Conservation (phyloP, 768 basidiomycete genomes). For the Tylopilus vinaceipallidus region DNA sequence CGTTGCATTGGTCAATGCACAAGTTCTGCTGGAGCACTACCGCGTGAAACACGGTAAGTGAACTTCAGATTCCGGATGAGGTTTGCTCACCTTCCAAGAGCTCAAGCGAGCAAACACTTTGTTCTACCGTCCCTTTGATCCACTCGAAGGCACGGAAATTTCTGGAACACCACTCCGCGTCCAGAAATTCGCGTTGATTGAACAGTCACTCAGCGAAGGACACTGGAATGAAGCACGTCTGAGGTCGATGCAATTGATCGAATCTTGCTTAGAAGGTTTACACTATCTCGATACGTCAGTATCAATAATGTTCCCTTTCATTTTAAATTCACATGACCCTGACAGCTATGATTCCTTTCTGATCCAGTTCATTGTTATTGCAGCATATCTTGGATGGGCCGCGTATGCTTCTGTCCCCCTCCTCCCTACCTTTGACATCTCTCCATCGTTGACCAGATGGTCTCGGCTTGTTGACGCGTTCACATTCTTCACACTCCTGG, state of each 20-base stretch:
- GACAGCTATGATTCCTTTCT: conserved; percentile 68
- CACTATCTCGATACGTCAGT: conserved; percentile 71
- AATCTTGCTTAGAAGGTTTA: conserved; percentile 54
- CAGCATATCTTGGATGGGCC: conserved; percentile 80
- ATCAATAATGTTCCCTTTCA: neutral
- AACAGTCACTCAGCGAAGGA: conserved; percentile 41
- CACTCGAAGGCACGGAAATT: conserved; percentile 37
- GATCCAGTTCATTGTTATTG: conserved; percentile 63
- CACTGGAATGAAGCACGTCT: conserved; percentile 49
- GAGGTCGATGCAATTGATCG: conserved; percentile 52
- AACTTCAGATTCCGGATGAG: neutral
- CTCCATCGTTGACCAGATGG: neutral
- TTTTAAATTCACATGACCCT: conserved; percentile 3
- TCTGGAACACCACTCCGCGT: conserved; percentile 35
- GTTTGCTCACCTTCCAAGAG: conserved; percentile 38
- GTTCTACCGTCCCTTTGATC: conserved; percentile 59
- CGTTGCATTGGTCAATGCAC: conserved; percentile 60
- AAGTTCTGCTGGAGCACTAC: conserved; percentile 77
- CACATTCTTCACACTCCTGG: conserved; percentile 30
- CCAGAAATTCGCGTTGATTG: conserved; percentile 39
- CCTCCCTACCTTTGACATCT: conserved; percentile 40
- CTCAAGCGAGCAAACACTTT: conserved; percentile 56
- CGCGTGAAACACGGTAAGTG: conserved; percentile 67
- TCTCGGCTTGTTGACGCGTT: conserved; percentile 14
- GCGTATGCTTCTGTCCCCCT: conserved; percentile 62